These are phyloP conservation scores for Erysimum cheiranthoides DNA, from an alignment of 345 rosid species.

Conservation along the genomic window DNA sequence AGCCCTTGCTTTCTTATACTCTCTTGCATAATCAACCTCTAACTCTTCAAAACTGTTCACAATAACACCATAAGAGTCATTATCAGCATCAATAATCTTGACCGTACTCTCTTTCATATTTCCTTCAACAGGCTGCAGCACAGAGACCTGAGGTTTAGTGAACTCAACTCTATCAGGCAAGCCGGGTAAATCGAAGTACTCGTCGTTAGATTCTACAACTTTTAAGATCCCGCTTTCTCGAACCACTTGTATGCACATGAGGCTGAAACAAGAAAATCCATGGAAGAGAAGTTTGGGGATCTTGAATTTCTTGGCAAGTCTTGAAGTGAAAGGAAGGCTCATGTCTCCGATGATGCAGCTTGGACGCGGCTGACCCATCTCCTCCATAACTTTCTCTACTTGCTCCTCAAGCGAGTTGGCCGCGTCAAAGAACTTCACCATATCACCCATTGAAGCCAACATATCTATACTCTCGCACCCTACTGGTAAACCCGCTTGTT, in stretches of 20 bases:
- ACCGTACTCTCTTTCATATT: constrained; percentile 14
- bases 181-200: constrained; percentile 30
- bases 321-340: constrained; percentile 44
- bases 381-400: constrained; percentile 37
- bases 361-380: constrained; percentile 45
- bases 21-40: constrained; percentile 48
- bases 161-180: constrained; percentile 43
- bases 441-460: constrained; percentile 33
- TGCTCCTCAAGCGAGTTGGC: constrained; percentile 42
- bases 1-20: constrained; percentile 43
- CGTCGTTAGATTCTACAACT: constrained; percentile 23
- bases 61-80: constrained; percentile 41
- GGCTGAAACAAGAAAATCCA: constrained; percentile 51
- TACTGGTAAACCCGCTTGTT: constrained; percentile 47
- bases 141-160: constrained; percentile 42
- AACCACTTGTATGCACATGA: constrained; percentile 35
- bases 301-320: constrained; percentile 48
- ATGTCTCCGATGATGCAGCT: constrained; percentile 58
- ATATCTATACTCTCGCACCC: constrained; percentile 52
- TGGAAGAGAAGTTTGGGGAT: constrained; percentile 57
- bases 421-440: constrained; percentile 41
- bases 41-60: constrained; percentile 55
- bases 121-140: constrained; percentile 13
- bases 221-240: constrained; percentile 35
- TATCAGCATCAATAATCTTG: constrained; percentile 31